Conservation (phyloP, 2,329 filamentous ascomycete genomes). For the Paramyrothecium sp. region DNA sequence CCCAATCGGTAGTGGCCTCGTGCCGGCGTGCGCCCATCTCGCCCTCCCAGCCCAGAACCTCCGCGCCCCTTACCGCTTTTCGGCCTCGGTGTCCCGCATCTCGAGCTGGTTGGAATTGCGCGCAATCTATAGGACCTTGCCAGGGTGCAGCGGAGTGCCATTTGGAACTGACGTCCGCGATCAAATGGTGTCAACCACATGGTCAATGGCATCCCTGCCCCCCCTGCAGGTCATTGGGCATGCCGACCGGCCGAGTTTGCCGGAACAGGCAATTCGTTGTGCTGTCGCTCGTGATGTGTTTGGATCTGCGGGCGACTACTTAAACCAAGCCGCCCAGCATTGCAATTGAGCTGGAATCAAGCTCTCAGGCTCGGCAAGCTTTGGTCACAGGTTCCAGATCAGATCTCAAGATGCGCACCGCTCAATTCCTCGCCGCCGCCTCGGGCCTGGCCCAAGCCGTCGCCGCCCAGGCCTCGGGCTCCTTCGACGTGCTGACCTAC, state of each 20-base stretch:
- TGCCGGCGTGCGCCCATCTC: background rate
- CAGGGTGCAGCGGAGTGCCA: too few relatives aligned
- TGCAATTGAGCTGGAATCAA: background rate
- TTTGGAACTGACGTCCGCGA: background rate
- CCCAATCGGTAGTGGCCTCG: background rate
- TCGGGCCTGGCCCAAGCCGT: slow-evolving; percentile 1
- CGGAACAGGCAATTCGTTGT: background rate
- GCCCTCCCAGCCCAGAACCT: background rate
- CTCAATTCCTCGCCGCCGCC: slow-evolving; percentile 7
- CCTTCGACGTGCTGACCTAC: slow-evolving; percentile 53
- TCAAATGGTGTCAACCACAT: background rate
- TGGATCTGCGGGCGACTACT: background rate
- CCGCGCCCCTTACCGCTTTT: background rate
- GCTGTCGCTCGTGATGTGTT: background rate
- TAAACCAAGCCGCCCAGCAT: background rate
- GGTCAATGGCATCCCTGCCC: background rate
- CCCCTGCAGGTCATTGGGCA: background rate
- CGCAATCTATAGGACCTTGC: background rate
- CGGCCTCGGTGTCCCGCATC: background rate
- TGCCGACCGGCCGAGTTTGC: background rate
- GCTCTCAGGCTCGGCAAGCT: background rate
- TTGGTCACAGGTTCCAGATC: background rate
- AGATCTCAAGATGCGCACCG: background rate
- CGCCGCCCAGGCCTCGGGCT: slow-evolving; percentile 19
- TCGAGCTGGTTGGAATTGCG: too few relatives aligned